Percentiles rank a stretch among this genome's conserved stretches.
phyloP scores from a whole-genome alignment of 306 rosid species.

The Parietaria judaica region DNA sequence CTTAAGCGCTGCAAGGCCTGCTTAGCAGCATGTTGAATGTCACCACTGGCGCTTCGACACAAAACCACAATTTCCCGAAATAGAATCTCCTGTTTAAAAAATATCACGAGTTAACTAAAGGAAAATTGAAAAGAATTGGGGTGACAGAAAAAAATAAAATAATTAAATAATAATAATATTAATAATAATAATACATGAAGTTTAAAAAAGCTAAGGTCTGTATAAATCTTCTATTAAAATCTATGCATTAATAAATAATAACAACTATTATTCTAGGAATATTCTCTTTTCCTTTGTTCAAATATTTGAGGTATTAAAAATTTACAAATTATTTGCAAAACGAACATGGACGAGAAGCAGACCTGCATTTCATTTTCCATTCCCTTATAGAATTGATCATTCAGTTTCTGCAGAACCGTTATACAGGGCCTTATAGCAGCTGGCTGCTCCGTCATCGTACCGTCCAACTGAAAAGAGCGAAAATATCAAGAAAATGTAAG shows the following conservation, averaged over 20 bases:
- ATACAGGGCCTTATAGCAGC: constrained; percentile 62
- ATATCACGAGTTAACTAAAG: constrained; percentile 12
- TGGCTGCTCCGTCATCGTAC: constrained; percentile 39
- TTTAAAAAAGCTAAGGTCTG: too few species aligned
- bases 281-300: too few species aligned
- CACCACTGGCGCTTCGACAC: constrained; percentile 49
- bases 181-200: too few species aligned
- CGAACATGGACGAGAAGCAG: background rate
- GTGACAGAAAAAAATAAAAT: too few species aligned
- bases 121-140: background rate
- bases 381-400: constrained; percentile 36
- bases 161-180: too few species aligned
- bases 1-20: constrained; percentile 55
- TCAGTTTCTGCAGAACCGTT: constrained; percentile 60
- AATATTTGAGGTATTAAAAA: too few species aligned
- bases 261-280: too few species aligned
- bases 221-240: too few species aligned
- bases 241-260: too few species aligned
- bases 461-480: constrained; percentile 44
- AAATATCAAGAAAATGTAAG: constrained; percentile 7
- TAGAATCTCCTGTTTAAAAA: constrained; percentile 49
- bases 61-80: constrained; percentile 53
- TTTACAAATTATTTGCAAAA: too few species aligned
- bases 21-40: constrained; percentile 53
- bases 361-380: constrained; percentile 64